A percentile compares a stretch with the other conserved stretches of the same genome.
These are phyloP conservation scores for Solanum sejunctum DNA, from an alignment of 257 asterid genomes.

Conservation along the genomic window DNA sequence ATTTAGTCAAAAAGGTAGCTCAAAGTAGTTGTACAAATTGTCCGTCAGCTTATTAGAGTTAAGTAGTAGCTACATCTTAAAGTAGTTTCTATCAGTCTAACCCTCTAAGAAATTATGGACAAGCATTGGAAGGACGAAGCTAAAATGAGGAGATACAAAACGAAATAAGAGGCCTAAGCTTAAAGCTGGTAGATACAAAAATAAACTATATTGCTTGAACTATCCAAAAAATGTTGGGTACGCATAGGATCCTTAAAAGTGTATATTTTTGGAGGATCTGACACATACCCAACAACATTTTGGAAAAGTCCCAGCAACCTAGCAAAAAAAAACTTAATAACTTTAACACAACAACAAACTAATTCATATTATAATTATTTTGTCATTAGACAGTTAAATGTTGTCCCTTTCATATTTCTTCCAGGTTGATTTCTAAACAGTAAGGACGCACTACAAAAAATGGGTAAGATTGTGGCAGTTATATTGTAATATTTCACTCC, in stretches of 20 bases:
- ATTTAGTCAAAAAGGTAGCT: neutral
- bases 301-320: neutral
- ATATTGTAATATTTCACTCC: neutral
- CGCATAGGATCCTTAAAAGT: neutral
- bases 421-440: neutral
- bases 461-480: too few species aligned
- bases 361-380: neutral
- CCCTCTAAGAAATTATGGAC: neutral
- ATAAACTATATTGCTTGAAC: neutral
- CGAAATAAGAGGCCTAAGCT: neutral
- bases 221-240: neutral
- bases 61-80: neutral
- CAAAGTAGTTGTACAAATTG: neutral
- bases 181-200: neutral
- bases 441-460: neutral
- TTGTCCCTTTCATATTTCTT: neutral
- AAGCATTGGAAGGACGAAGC: neutral
- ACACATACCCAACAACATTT: neutral
- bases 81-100: neutral
- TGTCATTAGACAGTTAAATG: neutral
- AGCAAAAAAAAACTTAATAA: neutral
- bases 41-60: neutral
- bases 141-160: neutral
- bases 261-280: neutral
- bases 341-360: neutral